Percentiles rank a stretch among this genome's conserved stretches.
These are phyloP conservation scores for Byssothecium circinans DNA, from an alignment of 2,329 filamentous ascomycete species.

Conservation along the genomic window DNA sequence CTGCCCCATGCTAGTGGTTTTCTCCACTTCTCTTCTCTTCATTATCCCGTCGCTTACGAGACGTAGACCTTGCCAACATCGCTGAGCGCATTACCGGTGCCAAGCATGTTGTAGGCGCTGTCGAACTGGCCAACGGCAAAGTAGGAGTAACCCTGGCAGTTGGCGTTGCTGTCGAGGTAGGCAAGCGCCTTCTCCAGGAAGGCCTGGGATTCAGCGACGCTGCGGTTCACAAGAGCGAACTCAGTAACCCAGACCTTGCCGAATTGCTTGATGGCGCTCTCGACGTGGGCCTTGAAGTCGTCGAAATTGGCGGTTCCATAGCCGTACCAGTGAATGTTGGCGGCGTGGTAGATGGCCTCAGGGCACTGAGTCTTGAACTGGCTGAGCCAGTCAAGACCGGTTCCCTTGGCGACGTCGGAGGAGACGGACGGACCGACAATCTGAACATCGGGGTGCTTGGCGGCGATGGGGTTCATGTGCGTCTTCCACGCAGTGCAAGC, in stretches of 20 bases:
- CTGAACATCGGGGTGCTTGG: constrained; percentile 31
- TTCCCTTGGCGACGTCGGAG: constrained; percentile 20
- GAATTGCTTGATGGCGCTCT: constrained; percentile 31
- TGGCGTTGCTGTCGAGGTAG: constrained; percentile 36
- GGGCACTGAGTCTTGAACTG: constrained; percentile 38
- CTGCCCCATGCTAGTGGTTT: neutral
- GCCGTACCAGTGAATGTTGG: constrained; percentile 47
- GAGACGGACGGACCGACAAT: constrained; percentile 40
- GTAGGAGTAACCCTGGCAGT: constrained; percentile 41
- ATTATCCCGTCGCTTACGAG: neutral
- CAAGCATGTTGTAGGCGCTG: constrained; percentile 7
- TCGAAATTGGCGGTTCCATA: constrained; percentile 31
- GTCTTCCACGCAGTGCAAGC: constrained; percentile 37
- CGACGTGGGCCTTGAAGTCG: constrained; percentile 45
- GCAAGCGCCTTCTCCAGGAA: constrained; percentile 40
- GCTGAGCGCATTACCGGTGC: constrained; percentile 3
- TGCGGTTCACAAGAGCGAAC: constrained; percentile 42
- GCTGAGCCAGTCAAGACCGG: constrained; percentile 36
- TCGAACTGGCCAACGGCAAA: constrained; percentile 41
- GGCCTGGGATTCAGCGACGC: constrained; percentile 25
- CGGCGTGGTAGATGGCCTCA: constrained; percentile 38
- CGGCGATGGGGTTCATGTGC: constrained; percentile 37
- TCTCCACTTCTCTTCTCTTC: neutral
- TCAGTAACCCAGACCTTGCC: constrained; percentile 44
- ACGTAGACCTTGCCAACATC: constrained; percentile 11